These are phyloP conservation scores for Suillus paluster DNA, from an alignment of 768 basidiomycete species.

Conservation along the genomic window DNA sequence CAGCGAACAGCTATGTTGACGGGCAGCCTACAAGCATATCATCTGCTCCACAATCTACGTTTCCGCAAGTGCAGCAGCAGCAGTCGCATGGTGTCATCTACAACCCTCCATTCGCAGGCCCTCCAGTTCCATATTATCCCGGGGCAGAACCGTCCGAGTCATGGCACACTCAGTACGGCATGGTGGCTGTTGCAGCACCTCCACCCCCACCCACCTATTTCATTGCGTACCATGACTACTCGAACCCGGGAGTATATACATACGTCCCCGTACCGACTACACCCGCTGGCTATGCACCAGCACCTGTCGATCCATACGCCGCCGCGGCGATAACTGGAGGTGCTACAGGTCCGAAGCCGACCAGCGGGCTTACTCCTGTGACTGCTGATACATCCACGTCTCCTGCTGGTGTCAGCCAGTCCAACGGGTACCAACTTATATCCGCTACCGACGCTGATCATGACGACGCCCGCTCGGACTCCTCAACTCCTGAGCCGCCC, in stretches of 20 bases:
- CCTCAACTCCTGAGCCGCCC: background rate
- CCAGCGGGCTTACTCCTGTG: background rate
- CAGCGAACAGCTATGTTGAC: background rate
- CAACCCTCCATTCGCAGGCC: background rate
- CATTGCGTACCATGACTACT: slow-evolving; percentile 3
- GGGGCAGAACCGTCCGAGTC: background rate
- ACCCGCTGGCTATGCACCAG: background rate
- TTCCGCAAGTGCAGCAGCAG: slow-evolving; percentile 2
- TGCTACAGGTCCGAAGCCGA: background rate
- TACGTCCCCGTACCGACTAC: slow-evolving; percentile 1
- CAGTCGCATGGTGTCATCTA: background rate
- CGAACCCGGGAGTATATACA: slow-evolving; percentile 4
- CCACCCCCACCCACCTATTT: background rate
- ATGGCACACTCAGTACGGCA: background rate
- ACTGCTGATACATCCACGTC: background rate
- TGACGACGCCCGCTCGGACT: background rate
- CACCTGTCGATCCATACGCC: background rate
- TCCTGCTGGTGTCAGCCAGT: background rate
- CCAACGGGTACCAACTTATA: background rate
- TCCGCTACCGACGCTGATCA: background rate
- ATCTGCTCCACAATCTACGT: background rate
- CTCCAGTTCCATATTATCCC: background rate
- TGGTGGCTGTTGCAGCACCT: background rate
- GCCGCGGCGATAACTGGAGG: background rate
- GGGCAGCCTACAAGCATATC: background rate